Percentiles rank a stretch among this genome's conserved stretches.
Evolutionary conservation across 495 filamentous ascomycete genomes (phyloP).

Genomic region (Endocarpon pusillum): DNA sequence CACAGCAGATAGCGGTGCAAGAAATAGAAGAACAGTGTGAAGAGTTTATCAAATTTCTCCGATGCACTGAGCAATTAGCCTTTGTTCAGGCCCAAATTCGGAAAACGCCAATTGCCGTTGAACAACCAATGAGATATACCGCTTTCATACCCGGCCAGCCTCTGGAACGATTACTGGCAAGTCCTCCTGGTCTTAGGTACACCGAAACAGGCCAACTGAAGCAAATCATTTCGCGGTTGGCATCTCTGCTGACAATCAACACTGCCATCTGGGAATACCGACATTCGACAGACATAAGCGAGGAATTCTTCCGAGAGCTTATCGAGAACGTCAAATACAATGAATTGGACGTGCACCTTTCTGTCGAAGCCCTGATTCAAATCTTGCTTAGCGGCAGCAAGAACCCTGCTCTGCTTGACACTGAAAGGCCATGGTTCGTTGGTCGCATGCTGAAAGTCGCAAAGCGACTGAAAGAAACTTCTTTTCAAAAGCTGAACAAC

Average conservation of each 20-base stretch:
- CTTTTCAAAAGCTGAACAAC: conserved; percentile 18
- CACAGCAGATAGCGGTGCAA: conserved; percentile 4
- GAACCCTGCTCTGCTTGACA: conserved; percentile 12
- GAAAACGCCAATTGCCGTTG: conserved; percentile 4
- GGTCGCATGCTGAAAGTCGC: conserved; percentile 27
- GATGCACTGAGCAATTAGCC: conserved; percentile 21
- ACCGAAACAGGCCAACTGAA: conserved; percentile 20
- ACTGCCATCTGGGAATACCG: conserved; percentile 27
- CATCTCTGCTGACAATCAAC: conserved; percentile 20
- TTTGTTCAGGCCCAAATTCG: conserved; percentile 10
- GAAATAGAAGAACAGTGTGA: conserved; percentile 21
- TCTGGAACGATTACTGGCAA: conserved; percentile 16
- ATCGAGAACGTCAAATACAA: conserved; percentile 17
- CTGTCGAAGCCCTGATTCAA: conserved; percentile 23
- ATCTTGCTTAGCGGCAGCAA: conserved; percentile 24
- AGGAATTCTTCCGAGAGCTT: conserved; percentile 18
- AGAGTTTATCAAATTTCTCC: conserved; percentile 22
- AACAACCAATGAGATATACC: conserved; percentile 11
- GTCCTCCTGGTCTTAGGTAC: conserved; percentile 16
- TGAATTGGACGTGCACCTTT: conserved; percentile 22
- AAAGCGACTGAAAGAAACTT: conserved; percentile 18
- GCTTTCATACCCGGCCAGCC: conserved; percentile 14
- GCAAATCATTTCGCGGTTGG: conserved; percentile 21
- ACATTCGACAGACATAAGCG: conserved; percentile 11
- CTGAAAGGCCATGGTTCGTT: conserved; percentile 23